phyloP scores from a whole-genome alignment of 1,284 basidiomycete species.

The Stereum hirsutum region DNA sequence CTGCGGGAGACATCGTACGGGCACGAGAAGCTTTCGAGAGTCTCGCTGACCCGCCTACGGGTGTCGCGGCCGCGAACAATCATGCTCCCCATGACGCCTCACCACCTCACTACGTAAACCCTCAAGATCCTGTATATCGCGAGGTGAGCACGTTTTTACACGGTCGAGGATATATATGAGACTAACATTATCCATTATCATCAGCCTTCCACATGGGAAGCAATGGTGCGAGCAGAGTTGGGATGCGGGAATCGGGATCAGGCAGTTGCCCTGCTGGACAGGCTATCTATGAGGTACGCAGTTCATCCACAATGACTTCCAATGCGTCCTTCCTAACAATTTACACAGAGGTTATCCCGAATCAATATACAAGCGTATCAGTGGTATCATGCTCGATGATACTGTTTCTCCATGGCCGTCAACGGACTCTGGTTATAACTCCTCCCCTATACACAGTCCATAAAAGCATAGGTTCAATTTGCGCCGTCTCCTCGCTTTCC shows the following conservation, averaged over 20 bases:
- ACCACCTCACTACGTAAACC: conserved; percentile 17
- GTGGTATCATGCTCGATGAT: conserved; percentile 31
- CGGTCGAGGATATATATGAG: too few relatives aligned
- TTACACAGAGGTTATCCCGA: conserved; percentile 54
- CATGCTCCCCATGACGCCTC: conserved; percentile 60
- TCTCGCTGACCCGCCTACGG: conserved; percentile 80
- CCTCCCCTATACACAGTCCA: conserved; percentile 7
- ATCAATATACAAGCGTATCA: conserved; percentile 32
- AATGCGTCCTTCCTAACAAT: conserved; percentile 14
- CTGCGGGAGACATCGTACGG: conserved; percentile 58
- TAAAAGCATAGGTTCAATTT: conserved; percentile 1
- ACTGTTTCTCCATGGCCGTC: conserved; percentile 23
- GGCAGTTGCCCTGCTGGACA: conserved; percentile 65
- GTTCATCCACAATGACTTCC: background rate
- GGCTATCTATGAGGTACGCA: conserved; percentile 66
- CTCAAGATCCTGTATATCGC: conserved; percentile 68
- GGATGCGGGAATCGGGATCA: conserved; percentile 64
- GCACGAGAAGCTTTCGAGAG: conserved; percentile 78
- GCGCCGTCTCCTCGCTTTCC: too few relatives aligned
- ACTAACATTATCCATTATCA: conserved; percentile 7
- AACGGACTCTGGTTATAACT: background rate
- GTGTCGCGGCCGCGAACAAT: conserved; percentile 86
- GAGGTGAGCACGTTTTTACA: conserved; percentile 46
- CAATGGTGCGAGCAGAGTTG: conserved; percentile 92
- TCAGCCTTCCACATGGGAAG: conserved; percentile 85